Base-by-base conservation (phyloP, 768 basidiomycete species). In the Artomyces pyxidatus region DNA sequence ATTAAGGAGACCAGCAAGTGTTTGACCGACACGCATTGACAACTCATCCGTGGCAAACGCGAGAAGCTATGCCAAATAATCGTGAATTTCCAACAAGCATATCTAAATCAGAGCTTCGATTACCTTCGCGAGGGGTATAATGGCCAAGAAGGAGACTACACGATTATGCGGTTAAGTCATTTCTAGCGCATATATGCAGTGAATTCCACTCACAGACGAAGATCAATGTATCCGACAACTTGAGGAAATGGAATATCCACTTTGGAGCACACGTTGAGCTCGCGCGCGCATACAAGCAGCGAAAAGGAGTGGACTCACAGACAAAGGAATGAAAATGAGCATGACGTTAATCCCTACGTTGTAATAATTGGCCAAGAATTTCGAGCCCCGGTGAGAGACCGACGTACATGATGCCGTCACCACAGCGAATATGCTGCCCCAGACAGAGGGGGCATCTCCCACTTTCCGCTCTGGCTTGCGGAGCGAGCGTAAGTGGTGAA, bases 21-120 rank as follows among this genome's bases (percentile, higher is more conserved):
- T 88, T 63, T 88, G 83, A 1, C 89, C 90, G 1, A 91, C 81
- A 26, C 88, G 80, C 48, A 89, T 59, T 3, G 90, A 86, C 16
- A 93, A 56, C 54, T 93, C 87, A 51, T 93, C 90, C 0, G 90
- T 93, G 1, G 88, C 88, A 59, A 90, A 91, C 1, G 82, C 84
- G 2, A 92, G 72, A 4, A 91, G 65, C 84, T 88, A 41, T 42
- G 16, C 8, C 26, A 59, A 17, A 53, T 55, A 11, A 51, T 27
- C 6, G 17, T 3, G 32, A 35, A 35, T 14, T 17, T 35, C 32
- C 12, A 35, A 35, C 14, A 35, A 35, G 32, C 14, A 35, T 35
- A 35, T 35, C 3, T n/a, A n/a, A n/a, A n/a, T n/a, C n/a, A n/a
- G n/a, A n/a, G n/a, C n/a, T n/a, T n/a, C n/a, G n/a, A 35, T 35